These are phyloP conservation scores for Nepenthes alata DNA, from an alignment of 179 eudicot species.

Conservation along the genomic window DNA sequence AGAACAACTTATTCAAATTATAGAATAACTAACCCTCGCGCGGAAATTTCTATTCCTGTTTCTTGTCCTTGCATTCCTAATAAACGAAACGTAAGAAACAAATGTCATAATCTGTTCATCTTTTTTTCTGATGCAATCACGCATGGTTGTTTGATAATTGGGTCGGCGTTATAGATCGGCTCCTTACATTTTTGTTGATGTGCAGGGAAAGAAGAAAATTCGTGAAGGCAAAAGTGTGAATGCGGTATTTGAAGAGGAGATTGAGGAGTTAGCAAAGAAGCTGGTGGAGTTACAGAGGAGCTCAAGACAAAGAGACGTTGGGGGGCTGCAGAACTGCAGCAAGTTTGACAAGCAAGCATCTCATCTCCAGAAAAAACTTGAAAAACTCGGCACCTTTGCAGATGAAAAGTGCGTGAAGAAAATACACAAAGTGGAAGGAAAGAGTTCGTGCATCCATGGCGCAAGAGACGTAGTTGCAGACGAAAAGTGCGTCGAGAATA, in stretches of 20 bases:
- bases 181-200: conserved; percentile 9
- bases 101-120: neutral
- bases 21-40: too few relatives aligned
- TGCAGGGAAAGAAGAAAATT: conserved; percentile 73
- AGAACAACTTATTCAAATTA: too few relatives aligned
- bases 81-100: too few relatives aligned
- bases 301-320: conserved; percentile 23
- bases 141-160: conserved; percentile 6
- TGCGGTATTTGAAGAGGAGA: conserved; percentile 51
- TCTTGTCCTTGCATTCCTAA: too few relatives aligned
- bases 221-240: conserved; percentile 43
- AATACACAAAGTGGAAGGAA: conserved; percentile 16
- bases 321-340: conserved; percentile 30
- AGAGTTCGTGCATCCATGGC: conserved; percentile 5
- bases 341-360: conserved; percentile 55
- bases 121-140: neutral
- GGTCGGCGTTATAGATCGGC: neutral
- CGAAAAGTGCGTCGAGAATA: conserved; percentile 8
- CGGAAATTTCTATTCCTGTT: too few relatives aligned
- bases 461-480: neutral
- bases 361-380: conserved; percentile 39
- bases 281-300: conserved; percentile 44
- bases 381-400: conserved; percentile 11
- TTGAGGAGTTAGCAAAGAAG: conserved; percentile 56
- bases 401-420: conserved; percentile 12